phyloP scores from a whole-genome alignment of 1,284 basidiomycete species.

The Moesziomyces aphidis region DNA sequence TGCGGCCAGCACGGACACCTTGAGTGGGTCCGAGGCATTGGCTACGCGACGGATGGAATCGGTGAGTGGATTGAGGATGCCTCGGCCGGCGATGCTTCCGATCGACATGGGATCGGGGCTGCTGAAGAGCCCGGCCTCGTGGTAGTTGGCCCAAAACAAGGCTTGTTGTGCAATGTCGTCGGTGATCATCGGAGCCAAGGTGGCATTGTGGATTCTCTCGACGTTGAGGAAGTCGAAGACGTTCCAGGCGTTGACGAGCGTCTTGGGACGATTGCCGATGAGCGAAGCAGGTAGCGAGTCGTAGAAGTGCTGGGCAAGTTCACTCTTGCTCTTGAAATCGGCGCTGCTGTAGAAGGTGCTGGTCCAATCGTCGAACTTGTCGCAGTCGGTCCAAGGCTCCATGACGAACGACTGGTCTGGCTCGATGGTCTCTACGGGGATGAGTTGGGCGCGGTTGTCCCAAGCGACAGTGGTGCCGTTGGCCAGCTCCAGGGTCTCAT shows the following conservation, averaged over 20 bases:
- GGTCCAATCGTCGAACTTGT: constrained; percentile 53
- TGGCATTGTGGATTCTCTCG: constrained; percentile 73
- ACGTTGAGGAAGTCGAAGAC: constrained; percentile 78
- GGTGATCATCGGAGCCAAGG: constrained; percentile 40
- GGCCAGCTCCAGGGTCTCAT: constrained; percentile 69
- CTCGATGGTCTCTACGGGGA: constrained; percentile 80
- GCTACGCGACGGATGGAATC: constrained; percentile 78
- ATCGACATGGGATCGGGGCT: constrained; percentile 75
- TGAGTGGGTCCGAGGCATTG: constrained; percentile 80
- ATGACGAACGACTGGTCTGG: constrained; percentile 83
- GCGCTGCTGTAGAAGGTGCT: constrained; percentile 56
- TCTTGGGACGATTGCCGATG: constrained; percentile 77
- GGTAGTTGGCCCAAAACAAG: constrained; percentile 76
- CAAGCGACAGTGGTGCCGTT: constrained; percentile 80
- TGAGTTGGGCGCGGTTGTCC: constrained; percentile 80
- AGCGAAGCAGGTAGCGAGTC: constrained; percentile 73
- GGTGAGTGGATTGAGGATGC: constrained; percentile 78
- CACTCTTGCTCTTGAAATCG: constrained; percentile 74
- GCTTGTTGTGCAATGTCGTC: constrained; percentile 38
- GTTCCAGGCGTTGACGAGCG: constrained; percentile 76
- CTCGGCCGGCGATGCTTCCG: constrained; percentile 85
- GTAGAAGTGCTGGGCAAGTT: constrained; percentile 76
- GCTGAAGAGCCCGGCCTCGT: constrained; percentile 81
- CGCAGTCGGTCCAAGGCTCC: constrained; percentile 80
- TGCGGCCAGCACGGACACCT: constrained; percentile 78